phyloP scores from a whole-genome alignment of 2,329 filamentous ascomycete genomes.

The Microsporum audouinii region DNA sequence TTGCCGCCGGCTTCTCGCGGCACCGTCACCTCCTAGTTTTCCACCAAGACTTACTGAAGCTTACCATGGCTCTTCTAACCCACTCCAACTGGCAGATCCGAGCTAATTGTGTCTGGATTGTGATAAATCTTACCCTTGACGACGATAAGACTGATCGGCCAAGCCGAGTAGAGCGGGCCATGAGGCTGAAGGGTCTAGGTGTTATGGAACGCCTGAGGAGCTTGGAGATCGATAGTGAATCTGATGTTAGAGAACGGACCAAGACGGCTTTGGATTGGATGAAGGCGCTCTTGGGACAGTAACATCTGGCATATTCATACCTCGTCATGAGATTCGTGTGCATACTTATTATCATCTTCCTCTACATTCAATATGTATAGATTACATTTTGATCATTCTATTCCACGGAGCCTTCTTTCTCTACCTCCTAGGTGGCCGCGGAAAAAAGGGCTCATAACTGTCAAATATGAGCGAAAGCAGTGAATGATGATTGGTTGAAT shows the following conservation, averaged over 20 bases:
- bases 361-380: not conserved
- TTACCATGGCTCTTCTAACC: constrained; percentile 60
- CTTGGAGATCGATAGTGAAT: constrained; percentile 56
- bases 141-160: constrained; percentile 60
- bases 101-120: constrained; percentile 66
- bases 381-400: not conserved
- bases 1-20: constrained; percentile 67
- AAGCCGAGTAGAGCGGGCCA: constrained; percentile 54
- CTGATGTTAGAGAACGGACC: constrained; percentile 74
- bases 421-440: too few relatives aligned
- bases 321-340: not conserved
- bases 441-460: too few relatives aligned
- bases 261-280: constrained; percentile 69
- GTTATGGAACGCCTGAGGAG: constrained; percentile 55
- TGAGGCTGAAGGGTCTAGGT: constrained; percentile 59
- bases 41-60: constrained; percentile 63
- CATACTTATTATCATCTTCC: not conserved
- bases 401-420: too few relatives aligned
- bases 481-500: too few relatives aligned
- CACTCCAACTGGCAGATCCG: constrained; percentile 65
- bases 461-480: too few relatives aligned
- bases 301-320: not conserved
- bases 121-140: constrained; percentile 78
- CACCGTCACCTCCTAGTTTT: constrained; percentile 68
- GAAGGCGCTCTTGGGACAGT: constrained; percentile 22